A percentile compares a stretch with the other conserved stretches of the same genome.
Conservation (phyloP, 345 rosid species). For the Clausena lansium region DNA sequence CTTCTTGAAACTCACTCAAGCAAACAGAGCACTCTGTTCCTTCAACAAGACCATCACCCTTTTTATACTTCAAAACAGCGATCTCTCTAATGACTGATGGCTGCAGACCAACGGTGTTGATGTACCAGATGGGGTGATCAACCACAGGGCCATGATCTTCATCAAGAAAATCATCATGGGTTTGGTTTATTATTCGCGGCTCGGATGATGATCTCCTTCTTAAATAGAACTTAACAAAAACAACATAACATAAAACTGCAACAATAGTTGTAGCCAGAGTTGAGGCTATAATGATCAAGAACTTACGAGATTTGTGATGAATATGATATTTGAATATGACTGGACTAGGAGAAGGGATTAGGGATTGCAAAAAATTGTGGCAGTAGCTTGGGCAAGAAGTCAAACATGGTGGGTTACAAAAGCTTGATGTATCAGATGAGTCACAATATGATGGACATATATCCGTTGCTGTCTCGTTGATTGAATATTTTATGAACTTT, state of each 20-base stretch:
- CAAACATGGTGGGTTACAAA: conserved; percentile 2
- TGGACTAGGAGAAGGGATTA: conserved; percentile 13
- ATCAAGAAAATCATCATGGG: conserved; percentile 38
- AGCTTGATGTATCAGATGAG: background rate
- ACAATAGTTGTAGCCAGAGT: conserved; percentile 30
- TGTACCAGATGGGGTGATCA: conserved; percentile 73
- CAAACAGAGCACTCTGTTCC: conserved; percentile 84
- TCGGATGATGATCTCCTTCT: conserved; percentile 10
- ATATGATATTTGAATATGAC: background rate
- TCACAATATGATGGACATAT: background rate
- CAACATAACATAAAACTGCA: conserved; percentile 22
- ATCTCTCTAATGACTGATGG: conserved; percentile 55
- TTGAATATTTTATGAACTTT: conserved; percentile 3
- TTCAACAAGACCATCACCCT: conserved; percentile 48
- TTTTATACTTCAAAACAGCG: conserved; percentile 45
- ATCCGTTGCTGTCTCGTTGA: background rate
- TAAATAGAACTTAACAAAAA: conserved; percentile 29
- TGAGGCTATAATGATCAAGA: conserved; percentile 30
- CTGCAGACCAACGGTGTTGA: conserved; percentile 58
- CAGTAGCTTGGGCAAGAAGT: conserved; percentile 29
- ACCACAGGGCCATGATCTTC: conserved; percentile 39
- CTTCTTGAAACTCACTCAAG: conserved; percentile 66
- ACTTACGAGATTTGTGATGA: conserved; percentile 12
- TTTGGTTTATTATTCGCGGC: background rate
- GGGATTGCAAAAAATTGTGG: background rate